A percentile compares a stretch with the other conserved stretches of the same genome.
These are phyloP conservation scores for Epithemia pelagica DNA, from an alignment of 108 stramenopile genomes.

Conservation along the genomic window DNA sequence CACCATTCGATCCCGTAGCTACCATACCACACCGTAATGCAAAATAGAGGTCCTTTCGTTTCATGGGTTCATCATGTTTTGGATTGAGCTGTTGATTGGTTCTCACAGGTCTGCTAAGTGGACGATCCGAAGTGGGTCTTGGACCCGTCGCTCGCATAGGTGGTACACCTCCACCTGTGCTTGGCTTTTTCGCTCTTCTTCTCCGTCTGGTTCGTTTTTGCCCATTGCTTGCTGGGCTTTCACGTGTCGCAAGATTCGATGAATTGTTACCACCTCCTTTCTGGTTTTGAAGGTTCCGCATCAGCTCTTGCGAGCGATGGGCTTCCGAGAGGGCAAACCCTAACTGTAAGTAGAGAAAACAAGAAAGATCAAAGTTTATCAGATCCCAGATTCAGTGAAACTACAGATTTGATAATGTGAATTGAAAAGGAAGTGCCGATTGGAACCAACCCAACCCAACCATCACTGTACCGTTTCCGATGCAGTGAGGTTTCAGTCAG, in stretches of 20 bases:
- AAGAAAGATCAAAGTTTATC: no score
- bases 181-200: not conserved
- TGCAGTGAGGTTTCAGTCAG: no score
- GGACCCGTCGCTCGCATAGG: not conserved
- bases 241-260: no score
- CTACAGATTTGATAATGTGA: no score
- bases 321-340: constrained; percentile 1
- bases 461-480: no score
- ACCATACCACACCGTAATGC: constrained; percentile 93
- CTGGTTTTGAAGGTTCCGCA: not conserved
- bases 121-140: not conserved
- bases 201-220: not conserved
- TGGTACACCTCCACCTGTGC: not conserved
- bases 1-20: constrained; percentile 49
- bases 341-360: constrained; percentile 2
- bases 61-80: constrained; percentile 61
- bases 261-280: no score
- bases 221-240: not conserved
- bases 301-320: constrained; percentile 1
- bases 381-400: no score
- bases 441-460: no score
- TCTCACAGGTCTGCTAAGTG: not conserved
- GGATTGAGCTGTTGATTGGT: not conserved
- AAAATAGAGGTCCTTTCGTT: constrained; percentile 68
- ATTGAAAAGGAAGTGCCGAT: no score